Evolutionary conservation across 352 stramenopile genomes (phyloP).

Genomic region (Peronospora tabacina): DNA sequence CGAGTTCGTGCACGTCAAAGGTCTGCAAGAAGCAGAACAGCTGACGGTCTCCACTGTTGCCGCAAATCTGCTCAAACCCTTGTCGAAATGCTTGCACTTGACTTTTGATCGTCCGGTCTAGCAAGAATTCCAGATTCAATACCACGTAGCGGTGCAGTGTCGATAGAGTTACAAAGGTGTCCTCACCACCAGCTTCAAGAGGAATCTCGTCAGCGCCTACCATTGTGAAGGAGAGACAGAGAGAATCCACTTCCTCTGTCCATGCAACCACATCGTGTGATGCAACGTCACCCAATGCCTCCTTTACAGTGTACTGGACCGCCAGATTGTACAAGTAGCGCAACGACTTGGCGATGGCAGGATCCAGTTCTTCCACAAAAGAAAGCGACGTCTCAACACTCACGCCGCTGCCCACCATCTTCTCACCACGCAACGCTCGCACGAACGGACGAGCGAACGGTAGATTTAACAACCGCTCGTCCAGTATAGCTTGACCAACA

Average conservation of each 20-base stretch:
- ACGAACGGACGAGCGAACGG: slow-evolving; percentile 72
- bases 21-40: slow-evolving; percentile 38
- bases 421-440: slow-evolving; percentile 46
- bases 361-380: slow-evolving; percentile 63
- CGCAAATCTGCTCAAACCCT: slow-evolving; percentile 65
- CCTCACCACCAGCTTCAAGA: slow-evolving; percentile 36
- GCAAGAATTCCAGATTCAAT: slow-evolving; percentile 43
- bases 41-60: slow-evolving; percentile 18
- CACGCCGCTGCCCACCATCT: slow-evolving; percentile 37
- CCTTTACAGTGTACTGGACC: slow-evolving; percentile 7
- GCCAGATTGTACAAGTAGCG: slow-evolving; percentile 41
- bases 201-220: slow-evolving; percentile 56
- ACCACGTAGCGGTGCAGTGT: slow-evolving; percentile 52
- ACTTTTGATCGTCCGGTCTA: slow-evolving; percentile 50
- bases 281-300: slow-evolving; percentile 1
- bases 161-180: slow-evolving; percentile 37
- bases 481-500: slow-evolving; percentile 66
- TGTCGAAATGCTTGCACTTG: slow-evolving; percentile 61
- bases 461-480: slow-evolving; percentile 77
- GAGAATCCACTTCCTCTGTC: slow-evolving; percentile 39
- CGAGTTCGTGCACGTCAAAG: slow-evolving; percentile 60
- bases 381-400: slow-evolving; percentile 42
- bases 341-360: slow-evolving; percentile 57
- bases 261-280: slow-evolving; percentile 20
- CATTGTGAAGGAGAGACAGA: slow-evolving; percentile 74